These are phyloP conservation scores for Xylariales sp. DNA, from an alignment of 2,329 filamentous ascomycete genomes.

Conservation along the genomic window DNA sequence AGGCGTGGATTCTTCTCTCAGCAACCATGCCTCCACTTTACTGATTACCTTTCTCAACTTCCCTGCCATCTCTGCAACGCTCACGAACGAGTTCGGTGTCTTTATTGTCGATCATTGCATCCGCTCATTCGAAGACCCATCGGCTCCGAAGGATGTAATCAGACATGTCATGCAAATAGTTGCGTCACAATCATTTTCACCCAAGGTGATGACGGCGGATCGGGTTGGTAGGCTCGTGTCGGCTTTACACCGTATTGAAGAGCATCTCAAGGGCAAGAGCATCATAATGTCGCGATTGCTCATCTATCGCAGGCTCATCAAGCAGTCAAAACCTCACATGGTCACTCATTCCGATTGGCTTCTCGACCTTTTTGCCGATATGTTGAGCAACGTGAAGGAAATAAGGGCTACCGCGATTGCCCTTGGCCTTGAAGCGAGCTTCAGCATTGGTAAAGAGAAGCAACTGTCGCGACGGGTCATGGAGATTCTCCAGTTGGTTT, in stretches of 20 bases:
- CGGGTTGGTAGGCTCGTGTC: constrained; percentile 68
- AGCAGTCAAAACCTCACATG: constrained; percentile 69
- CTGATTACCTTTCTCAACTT: constrained; percentile 74
- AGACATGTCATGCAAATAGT: constrained; percentile 78
- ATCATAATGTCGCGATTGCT: constrained; percentile 72
- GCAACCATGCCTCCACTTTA: constrained; percentile 73
- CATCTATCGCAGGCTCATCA: constrained; percentile 74
- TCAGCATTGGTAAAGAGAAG: constrained; percentile 64
- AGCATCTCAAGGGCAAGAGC: constrained; percentile 73
- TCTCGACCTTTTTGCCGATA: constrained; percentile 73
- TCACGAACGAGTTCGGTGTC: constrained; percentile 73
- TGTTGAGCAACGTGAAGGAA: constrained; percentile 75
- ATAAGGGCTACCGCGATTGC: constrained; percentile 70
- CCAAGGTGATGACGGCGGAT: constrained; percentile 68
- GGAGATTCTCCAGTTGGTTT: constrained; percentile 55
- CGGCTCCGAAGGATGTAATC: constrained; percentile 70
- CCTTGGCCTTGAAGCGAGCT: constrained; percentile 67
- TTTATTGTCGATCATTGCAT: constrained; percentile 82
- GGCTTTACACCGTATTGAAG: constrained; percentile 67
- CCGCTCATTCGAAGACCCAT: constrained; percentile 62
- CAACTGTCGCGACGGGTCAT: constrained; percentile 62
- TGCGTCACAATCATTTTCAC: constrained; percentile 72
- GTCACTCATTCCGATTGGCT: constrained; percentile 72
- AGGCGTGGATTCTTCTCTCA: constrained; percentile 61
- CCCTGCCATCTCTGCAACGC: constrained; percentile 61